Evolutionary conservation across 768 basidiomycete genomes (phyloP).

Genomic region (Hypsizygus marmoreus): DNA sequence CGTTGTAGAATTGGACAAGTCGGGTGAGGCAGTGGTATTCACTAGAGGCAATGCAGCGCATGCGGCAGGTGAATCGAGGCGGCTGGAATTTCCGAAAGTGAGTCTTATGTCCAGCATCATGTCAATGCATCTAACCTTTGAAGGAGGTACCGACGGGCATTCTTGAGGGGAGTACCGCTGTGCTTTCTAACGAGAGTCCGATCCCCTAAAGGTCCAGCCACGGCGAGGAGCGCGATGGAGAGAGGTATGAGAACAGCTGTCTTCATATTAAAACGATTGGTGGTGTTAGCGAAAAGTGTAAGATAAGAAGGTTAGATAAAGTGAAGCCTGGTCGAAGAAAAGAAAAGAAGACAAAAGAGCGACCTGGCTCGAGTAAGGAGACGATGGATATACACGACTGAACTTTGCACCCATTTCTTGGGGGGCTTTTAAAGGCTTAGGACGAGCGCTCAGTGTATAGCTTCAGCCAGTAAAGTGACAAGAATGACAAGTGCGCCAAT

Average conservation of each 20-base stretch:
- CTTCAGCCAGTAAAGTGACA: not conserved
- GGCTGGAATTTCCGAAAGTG: conserved; percentile 20
- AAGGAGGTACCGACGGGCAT: conserved; percentile 33
- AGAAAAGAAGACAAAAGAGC: conserved; percentile 31
- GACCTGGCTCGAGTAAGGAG: conserved; percentile 33
- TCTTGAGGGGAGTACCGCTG: conserved; percentile 23
- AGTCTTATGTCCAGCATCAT: not conserved
- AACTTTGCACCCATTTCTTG: not conserved
- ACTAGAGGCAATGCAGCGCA: conserved; percentile 28
- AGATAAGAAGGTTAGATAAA: conserved; percentile 15
- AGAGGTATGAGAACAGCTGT: conserved; percentile 28
- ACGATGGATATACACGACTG: conserved; percentile 20
- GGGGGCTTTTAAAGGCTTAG: not conserved
- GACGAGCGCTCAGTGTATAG: conserved; percentile 2
- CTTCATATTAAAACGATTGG: conserved; percentile 26
- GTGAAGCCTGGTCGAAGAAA: conserved; percentile 9
- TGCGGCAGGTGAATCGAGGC: conserved; percentile 32
- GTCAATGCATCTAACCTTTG: conserved; percentile 29
- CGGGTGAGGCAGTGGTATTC: conserved; percentile 14
- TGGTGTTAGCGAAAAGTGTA: conserved; percentile 15
- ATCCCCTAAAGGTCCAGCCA: conserved; percentile 35
- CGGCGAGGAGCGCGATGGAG: conserved; percentile 27
- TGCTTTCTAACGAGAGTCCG: conserved; percentile 35
- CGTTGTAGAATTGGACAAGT: conserved; percentile 23
- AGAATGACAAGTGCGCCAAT: not conserved